Conservation (phyloP, 805 yeast genomes). For the Alloascoidea africana region DNA sequence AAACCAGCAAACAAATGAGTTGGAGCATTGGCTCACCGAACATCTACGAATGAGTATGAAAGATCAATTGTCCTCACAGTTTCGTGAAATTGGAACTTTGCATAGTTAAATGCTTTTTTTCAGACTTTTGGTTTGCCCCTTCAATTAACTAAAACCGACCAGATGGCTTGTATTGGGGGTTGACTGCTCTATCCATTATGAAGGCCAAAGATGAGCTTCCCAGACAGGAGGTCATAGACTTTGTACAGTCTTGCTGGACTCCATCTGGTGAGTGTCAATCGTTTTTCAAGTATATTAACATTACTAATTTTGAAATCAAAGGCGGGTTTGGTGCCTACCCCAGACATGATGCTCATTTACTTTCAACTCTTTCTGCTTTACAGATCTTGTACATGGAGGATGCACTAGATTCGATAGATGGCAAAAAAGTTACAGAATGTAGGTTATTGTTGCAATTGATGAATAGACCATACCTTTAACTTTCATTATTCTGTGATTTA, state of each 20-base stretch:
- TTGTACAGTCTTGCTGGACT: conserved; percentile 51
- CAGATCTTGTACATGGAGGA: conserved; percentile 64
- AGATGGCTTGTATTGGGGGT: conserved; percentile 91
- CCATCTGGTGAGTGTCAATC: conserved; percentile 13
- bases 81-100: neutral
- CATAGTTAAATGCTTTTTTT: too few species aligned
- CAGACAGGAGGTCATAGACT: conserved; percentile 47
- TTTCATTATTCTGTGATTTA: neutral
- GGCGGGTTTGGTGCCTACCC: conserved; percentile 92
- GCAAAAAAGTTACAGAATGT: conserved; percentile 21
- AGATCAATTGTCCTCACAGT: neutral
- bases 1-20: conserved; percentile 31
- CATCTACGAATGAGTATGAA: conserved; percentile 56
- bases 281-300: neutral
- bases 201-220: conserved; percentile 40
- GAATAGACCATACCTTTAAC: conserved; percentile 7
- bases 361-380: conserved; percentile 74
- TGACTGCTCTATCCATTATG: conserved; percentile 56
- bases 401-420: conserved; percentile 28
- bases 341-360: conserved; percentile 74
- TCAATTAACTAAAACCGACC: neutral
- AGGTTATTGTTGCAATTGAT: conserved; percentile 20
- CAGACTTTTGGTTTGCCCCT: too few species aligned
- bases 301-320: conserved; percentile 4
- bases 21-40: conserved; percentile 80